Base-by-base conservation (phyloP, 2,329 filamentous ascomycete species). In the Aspergillus sojae region DNA sequence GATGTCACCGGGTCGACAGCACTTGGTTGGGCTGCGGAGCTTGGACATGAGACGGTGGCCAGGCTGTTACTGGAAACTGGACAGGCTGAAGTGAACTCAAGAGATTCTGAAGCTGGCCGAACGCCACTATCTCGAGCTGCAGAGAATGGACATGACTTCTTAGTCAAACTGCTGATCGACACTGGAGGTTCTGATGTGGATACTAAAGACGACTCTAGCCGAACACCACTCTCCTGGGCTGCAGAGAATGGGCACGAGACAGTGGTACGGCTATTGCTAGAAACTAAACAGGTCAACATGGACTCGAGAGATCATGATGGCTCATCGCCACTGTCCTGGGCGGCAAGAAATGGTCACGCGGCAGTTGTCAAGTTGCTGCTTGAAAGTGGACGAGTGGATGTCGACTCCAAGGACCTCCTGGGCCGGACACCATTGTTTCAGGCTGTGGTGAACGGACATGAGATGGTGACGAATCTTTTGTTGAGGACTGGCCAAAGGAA, bases 201-300 rank as follows among this genome's bases (percentile, higher is more conserved):
- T 23, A 16, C 30, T n/a, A 28, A 41, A 19, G 50, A 50, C 46
- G 36, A 12, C 9, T 26, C 21, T 36, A 34, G 34, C 4, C 21
- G 32, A 23, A 60, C 57, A 19, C 57, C 57, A 26, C 39, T 60
- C 5, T 39, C 46, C 34, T 19, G 23, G 30, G 57, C 57, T 43
- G 57, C 46, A 39, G 34, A 21, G 6, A 34, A 60, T 43, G 57
- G 57, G n/a, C 34, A 43, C 21, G 46, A 60, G 32, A 50, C 46
- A 11, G 46, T 60, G 46, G 46, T 62, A 5, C 63, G 68, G 46
- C 23, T 53, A 6, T 41, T 60, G 34, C 56, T 62, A 28, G 56
- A 59, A 50, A 53, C 46, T 3, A n/a, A 23, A 34, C 34, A 32
- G 34, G 46, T 60, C 5, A 21, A 60, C 36, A 34, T 54, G 57